Conservation (phyloP, 441 rosid species). For the Aquilaria agallochum region DNA sequence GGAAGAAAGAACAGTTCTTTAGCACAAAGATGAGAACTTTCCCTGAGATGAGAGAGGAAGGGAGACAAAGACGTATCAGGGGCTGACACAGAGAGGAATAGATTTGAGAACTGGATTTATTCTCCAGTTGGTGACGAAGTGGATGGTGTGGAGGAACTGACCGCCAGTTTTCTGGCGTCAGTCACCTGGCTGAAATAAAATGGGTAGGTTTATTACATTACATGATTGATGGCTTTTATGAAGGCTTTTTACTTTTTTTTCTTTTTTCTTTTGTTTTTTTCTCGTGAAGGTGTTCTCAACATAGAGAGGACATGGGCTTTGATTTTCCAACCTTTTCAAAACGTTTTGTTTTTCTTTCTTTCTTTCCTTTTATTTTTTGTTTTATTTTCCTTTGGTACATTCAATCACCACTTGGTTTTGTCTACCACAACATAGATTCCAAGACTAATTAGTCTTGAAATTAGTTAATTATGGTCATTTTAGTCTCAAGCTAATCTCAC, state of each 20-base stretch:
- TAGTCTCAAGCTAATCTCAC: too few species aligned
- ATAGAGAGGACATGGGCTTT: not conserved
- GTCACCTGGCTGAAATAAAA: not conserved
- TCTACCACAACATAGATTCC: too few species aligned
- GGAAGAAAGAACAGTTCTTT: not conserved
- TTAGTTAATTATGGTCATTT: too few species aligned
- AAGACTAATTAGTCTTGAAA: too few species aligned
- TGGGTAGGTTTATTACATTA: not conserved
- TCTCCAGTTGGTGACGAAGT: not conserved
- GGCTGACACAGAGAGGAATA: not conserved
- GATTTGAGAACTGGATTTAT: not conserved
- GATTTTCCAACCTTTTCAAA: not conserved
- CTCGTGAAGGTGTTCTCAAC: too few species aligned
- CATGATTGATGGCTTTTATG: slow-evolving; percentile 6
- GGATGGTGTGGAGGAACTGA: not conserved
- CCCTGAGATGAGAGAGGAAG: not conserved
- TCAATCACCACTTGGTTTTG: too few species aligned
- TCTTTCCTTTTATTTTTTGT: not conserved
- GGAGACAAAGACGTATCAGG: not conserved
- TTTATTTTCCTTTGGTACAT: not conserved
- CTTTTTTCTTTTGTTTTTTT: not conserved
- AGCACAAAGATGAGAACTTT: slow-evolving; percentile 5
- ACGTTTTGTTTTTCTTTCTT: not conserved
- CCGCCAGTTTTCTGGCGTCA: slow-evolving; percentile 5
- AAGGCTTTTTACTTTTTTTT: not conserved